A percentile compares a stretch with the other conserved stretches of the same genome.
Conservation (phyloP, 2,329 filamentous ascomycete genomes). For the Talaromyces sp. region DNA sequence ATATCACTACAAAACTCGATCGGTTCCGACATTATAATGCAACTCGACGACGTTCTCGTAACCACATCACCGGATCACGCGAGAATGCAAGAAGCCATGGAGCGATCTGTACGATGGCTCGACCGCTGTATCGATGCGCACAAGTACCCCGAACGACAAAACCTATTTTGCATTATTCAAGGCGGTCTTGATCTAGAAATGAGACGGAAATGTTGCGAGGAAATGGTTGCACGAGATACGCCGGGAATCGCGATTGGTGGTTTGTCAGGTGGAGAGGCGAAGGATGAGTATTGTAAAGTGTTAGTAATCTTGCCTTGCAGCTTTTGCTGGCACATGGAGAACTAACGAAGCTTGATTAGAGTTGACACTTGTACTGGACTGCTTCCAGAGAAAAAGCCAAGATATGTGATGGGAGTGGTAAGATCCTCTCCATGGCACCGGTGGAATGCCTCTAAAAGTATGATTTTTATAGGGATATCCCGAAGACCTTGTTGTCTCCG, state of each 20-base stretch:
- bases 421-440: constrained; percentile 23
- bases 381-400: constrained; percentile 85
- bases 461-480: constrained; percentile 66
- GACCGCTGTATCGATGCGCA: constrained; percentile 92
- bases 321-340: not conserved
- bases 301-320: constrained; percentile 24
- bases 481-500: constrained; percentile 88
- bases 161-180: constrained; percentile 98
- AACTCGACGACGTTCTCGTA: constrained; percentile 95
- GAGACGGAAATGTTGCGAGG: constrained; percentile 73
- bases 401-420: constrained; percentile 96
- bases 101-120: constrained; percentile 89
- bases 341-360: constrained; percentile 21
- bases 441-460: constrained; percentile 10
- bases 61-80: constrained; percentile 87
- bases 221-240: constrained; percentile 87
- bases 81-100: constrained; percentile 92
- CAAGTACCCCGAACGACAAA: constrained; percentile 76
- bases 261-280: constrained; percentile 90
- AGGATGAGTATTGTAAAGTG: constrained; percentile 86
- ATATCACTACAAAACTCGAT: constrained; percentile 95
- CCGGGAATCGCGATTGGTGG: constrained; percentile 96
- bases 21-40: constrained; percentile 98
- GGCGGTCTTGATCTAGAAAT: constrained; percentile 87
- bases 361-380: constrained; percentile 80